Conservation (phyloP, 306 rosid genomes). For the Lagenaria siceraria region DNA sequence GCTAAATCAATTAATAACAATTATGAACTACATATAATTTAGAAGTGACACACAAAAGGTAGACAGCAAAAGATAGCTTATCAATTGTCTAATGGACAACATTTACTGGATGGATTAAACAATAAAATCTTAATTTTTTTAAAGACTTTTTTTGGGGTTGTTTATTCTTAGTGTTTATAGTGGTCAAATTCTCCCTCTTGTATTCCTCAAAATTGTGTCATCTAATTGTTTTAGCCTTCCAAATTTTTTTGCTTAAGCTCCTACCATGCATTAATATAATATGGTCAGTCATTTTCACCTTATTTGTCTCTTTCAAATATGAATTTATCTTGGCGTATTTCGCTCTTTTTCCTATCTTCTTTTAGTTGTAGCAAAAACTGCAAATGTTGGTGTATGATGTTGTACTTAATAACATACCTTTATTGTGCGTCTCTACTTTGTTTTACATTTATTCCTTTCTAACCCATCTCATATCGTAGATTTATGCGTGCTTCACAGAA, state of each 20-base stretch:
- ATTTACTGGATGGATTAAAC: not conserved
- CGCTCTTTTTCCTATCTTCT: not conserved
- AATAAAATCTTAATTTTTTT: not conserved
- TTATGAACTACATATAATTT: not conserved
- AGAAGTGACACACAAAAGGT: not conserved
- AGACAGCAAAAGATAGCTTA: not conserved
- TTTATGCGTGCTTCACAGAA: slow-evolving; percentile 92
- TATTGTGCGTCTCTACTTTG: slow-evolving; percentile 5
- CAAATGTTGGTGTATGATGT: not conserved
- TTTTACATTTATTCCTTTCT: slow-evolving; percentile 37
- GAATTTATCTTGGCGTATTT: not conserved
- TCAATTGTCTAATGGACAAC: not conserved
- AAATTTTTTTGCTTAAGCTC: too few relatives aligned
- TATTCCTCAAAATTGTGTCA: not conserved
- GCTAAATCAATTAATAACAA: not conserved
- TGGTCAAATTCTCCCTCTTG: not conserved
- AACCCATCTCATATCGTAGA: slow-evolving; percentile 85
- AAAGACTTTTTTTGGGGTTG: not conserved
- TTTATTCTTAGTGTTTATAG: too few relatives aligned
- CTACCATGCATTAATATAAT: not conserved
- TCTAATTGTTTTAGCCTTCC: not conserved
- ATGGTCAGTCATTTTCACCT: not conserved
- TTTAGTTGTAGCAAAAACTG: not conserved
- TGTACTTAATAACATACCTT: not conserved
- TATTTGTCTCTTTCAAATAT: not conserved